A percentile compares a stretch with the other conserved stretches of the same genome.
phyloP scores from a whole-genome alignment of 148 eudicot genomes.

The Limonium bicolor region DNA sequence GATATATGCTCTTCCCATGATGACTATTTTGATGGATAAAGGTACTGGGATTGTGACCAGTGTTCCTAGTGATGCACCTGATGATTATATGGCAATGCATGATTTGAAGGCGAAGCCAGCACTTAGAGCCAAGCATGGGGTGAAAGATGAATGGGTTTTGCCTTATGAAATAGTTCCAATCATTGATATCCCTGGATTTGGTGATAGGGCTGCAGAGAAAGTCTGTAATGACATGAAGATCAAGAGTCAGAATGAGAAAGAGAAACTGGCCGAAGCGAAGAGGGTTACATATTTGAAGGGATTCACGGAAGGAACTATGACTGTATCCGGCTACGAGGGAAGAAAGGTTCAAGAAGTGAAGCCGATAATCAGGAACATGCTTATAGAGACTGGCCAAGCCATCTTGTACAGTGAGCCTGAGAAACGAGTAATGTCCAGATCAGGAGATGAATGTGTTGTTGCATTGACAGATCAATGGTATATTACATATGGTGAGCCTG shows the following conservation, averaged over 20 bases:
- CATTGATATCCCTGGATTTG: constrained; percentile 68
- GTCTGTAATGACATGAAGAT: constrained; percentile 76
- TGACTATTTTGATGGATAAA: constrained; percentile 78
- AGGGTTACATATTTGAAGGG: constrained; percentile 70
- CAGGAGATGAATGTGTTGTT: constrained; percentile 95
- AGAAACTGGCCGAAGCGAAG: constrained; percentile 86
- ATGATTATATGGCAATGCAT: constrained; percentile 68
- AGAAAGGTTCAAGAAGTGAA: constrained; percentile 80
- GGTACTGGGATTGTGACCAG: constrained; percentile 95
- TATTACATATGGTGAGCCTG: constrained; percentile 67
- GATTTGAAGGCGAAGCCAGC: constrained; percentile 80
- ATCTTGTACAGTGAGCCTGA: constrained; percentile 89
- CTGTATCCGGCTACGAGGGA: constrained; percentile 55
- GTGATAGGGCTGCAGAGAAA: constrained; percentile 88
- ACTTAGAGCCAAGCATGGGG: constrained; percentile 57
- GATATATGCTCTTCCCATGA: constrained; percentile 76
- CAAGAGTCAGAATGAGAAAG: constrained; percentile 82
- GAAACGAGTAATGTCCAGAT: constrained; percentile 84
- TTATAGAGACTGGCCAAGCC: constrained; percentile 55
- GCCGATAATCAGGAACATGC: constrained; percentile 45
- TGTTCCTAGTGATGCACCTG: constrained; percentile 94
- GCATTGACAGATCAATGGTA: constrained; percentile 97
- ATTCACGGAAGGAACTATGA: constrained; percentile 79
- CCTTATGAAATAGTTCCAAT: constrained; percentile 81
- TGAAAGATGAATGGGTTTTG: constrained; percentile 76